Conservation (phyloP, 2,329 filamentous ascomycete species). For the Biscogniauxia sp. region DNA sequence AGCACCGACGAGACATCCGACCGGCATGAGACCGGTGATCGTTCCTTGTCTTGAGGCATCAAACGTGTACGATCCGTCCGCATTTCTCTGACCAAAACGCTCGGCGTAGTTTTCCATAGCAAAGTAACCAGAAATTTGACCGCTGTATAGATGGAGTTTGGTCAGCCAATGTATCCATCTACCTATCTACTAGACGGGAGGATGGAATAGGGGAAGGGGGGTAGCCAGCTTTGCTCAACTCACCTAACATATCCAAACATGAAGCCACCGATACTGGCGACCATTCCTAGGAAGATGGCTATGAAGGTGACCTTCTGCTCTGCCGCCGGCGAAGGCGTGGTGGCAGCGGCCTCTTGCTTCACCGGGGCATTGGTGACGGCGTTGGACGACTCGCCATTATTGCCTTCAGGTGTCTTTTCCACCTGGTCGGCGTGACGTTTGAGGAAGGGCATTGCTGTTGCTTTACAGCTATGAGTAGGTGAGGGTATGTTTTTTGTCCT, state of each 20-base stretch:
- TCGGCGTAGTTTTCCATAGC: slow-evolving; percentile 54
- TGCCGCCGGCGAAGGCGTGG: slow-evolving; percentile 6
- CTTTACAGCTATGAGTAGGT: background rate
- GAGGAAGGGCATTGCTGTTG: slow-evolving; percentile 28
- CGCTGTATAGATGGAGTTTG: slow-evolving; percentile 36
- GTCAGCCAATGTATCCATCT: slow-evolving; percentile 4
- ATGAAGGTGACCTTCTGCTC: slow-evolving; percentile 31
- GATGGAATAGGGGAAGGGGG: background rate
- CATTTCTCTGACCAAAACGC: slow-evolving; percentile 49
- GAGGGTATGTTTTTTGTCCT: slow-evolving; percentile 4
- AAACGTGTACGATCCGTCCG: slow-evolving; percentile 45
- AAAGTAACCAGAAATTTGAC: slow-evolving; percentile 62
- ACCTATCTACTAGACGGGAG: background rate
- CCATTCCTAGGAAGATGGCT: slow-evolving; percentile 47
- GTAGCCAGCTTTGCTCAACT: slow-evolving; percentile 10
- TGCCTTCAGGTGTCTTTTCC: slow-evolving; percentile 13
- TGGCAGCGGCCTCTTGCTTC: slow-evolving; percentile 6
- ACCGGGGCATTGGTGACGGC: slow-evolving; percentile 2
- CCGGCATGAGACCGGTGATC: slow-evolving; percentile 60
- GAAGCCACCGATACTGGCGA: slow-evolving; percentile 55
- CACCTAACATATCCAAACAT: slow-evolving; percentile 59
- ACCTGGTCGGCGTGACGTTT: slow-evolving; percentile 27
- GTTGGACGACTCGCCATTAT: slow-evolving; percentile 11
- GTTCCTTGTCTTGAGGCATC: slow-evolving; percentile 59
- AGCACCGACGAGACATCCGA: slow-evolving; percentile 59